Conservation (phyloP, 2,329 filamentous ascomycete species). For the Diatrype stigma region DNA sequence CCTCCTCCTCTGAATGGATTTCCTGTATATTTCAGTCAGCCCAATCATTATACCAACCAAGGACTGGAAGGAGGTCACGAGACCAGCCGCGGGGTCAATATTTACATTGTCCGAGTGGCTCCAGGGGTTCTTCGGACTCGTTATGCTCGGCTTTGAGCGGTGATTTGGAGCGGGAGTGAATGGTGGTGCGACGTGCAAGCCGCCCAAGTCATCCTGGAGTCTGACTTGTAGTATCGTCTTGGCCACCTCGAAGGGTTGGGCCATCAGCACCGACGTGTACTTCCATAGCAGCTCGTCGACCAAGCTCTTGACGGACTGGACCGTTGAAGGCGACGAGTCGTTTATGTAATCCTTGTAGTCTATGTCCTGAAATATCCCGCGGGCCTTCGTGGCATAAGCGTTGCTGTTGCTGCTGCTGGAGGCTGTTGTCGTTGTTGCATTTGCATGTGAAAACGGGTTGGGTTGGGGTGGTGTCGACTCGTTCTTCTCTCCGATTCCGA, state of each 20-base stretch:
- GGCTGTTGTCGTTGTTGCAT: conserved; percentile 33
- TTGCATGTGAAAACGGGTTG: conserved; percentile 42
- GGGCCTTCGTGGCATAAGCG: conserved; percentile 60
- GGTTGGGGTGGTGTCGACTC: conserved; percentile 31
- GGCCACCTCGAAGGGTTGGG: conserved; percentile 95
- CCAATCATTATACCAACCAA: too few relatives aligned
- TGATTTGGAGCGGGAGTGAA: conserved; percentile 28
- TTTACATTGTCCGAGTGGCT: not conserved
- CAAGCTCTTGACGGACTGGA: conserved; percentile 71
- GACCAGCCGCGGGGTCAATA: not conserved
- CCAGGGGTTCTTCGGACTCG: not conserved
- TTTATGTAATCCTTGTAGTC: conserved; percentile 87
- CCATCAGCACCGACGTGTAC: conserved; percentile 82
- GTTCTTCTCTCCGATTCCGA: conserved; percentile 59
- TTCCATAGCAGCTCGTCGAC: conserved; percentile 87
- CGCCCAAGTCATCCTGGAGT: conserved; percentile 47
- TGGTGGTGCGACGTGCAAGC: conserved; percentile 22
- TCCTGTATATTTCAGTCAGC: too few relatives aligned
- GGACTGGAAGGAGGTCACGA: too few relatives aligned
- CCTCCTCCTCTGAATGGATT: too few relatives aligned
- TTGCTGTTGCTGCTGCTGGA: conserved; percentile 9
- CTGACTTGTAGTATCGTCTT: conserved; percentile 86
- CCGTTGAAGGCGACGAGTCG: conserved; percentile 69
- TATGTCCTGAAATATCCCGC: conserved; percentile 82
- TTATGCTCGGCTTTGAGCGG: conserved; percentile 2